Base-by-base conservation (phyloP, 257 asterid genomes). In the Orobanche coerulescens region DNA sequence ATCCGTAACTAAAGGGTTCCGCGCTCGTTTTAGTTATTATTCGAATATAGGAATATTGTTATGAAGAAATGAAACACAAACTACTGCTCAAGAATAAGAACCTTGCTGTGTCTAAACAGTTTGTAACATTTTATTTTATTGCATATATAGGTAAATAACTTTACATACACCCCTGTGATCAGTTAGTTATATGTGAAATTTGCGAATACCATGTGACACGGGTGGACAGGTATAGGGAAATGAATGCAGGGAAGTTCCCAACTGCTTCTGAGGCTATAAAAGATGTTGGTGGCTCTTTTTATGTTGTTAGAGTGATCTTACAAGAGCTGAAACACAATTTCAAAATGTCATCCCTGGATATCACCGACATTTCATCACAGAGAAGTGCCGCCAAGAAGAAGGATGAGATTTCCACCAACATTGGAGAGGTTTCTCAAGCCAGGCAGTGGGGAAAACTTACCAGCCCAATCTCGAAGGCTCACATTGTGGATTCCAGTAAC, bases 191-290 rank as follows among this genome's bases (percentile, higher is more conserved):
- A 13, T 24, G 22, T 19, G 37, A 56, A 65, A 34, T 25, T 61
- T 61, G 49, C 22, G 55, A 62, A 65, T 44, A 49, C 30, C 14
- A 39, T 52, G 40, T 53, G 58, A 43, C 64, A 46, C 20, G 66
- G 70, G 73, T 73, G 28, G 28, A 70, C 83, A 85, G 97, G 71
- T 87, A 84, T 74, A 81, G 79, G 82, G 76, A 71, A 71, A 58
- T 77, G 75, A 83, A 83, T 69, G 81, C 69, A 4, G 97, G 97
- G 81, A 87, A 87, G 73, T 90, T 85, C 78, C 96, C 97, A 34
- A 34, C 89, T 48, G 22, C 24, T 63, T 16, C 65, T 5, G 34
- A 10, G 51, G 80, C 81, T 44, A 3, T 4, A 48, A 80, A 72
- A 60, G 75, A 68, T 76, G 79, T 68, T 39, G 95, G 97, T 61